A percentile compares a stretch with the other conserved stretches of the same genome.
phyloP scores from a whole-genome alignment of 1,139 yeast species.

The Geotrichum citri-aurantii region DNA sequence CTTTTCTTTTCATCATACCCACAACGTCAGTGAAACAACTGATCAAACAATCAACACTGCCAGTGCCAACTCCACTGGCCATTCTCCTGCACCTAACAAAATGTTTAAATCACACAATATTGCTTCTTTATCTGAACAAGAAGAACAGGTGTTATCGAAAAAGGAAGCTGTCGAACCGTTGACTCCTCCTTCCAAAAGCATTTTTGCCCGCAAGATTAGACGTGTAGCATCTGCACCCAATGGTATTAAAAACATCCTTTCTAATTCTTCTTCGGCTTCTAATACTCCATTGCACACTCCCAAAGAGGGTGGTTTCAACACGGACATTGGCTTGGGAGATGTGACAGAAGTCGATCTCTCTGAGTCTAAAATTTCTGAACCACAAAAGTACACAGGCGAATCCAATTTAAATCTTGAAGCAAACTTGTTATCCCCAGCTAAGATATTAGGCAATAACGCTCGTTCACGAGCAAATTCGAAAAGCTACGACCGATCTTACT shows the following conservation, averaged over 20 bases:
- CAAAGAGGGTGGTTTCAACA: neutral
- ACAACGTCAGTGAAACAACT: neutral
- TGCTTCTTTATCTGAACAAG: neutral
- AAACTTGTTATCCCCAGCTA: constrained; percentile 6
- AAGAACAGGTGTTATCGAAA: neutral
- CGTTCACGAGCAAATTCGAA: constrained; percentile 35
- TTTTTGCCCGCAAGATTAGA: constrained; percentile 53
- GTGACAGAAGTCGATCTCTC: constrained; percentile 17
- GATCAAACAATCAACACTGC: neutral
- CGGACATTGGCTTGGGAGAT: constrained; percentile 11
- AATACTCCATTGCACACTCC: constrained; percentile 15
- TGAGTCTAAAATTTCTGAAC: constrained; percentile 45
- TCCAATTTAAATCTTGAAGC: constrained; percentile 78
- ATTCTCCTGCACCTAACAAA: neutral
- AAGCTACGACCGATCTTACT: constrained; percentile 39
- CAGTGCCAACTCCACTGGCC: neutral
- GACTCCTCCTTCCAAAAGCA: constrained; percentile 29
- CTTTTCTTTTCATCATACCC: constrained; percentile 16
- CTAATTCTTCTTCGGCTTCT: constrained; percentile 14
- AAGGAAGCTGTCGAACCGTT: constrained; percentile 13
- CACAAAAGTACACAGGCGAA: constrained; percentile 71
- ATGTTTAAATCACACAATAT: neutral
- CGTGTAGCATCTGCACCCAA: constrained; percentile 82
- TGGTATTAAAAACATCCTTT: constrained; percentile 37
- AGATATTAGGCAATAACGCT: constrained; percentile 10